A percentile compares a stretch with the other conserved stretches of the same genome.
Conservation (phyloP, 2,329 filamentous ascomycete species). For the Ophioceras dolichostomum region DNA sequence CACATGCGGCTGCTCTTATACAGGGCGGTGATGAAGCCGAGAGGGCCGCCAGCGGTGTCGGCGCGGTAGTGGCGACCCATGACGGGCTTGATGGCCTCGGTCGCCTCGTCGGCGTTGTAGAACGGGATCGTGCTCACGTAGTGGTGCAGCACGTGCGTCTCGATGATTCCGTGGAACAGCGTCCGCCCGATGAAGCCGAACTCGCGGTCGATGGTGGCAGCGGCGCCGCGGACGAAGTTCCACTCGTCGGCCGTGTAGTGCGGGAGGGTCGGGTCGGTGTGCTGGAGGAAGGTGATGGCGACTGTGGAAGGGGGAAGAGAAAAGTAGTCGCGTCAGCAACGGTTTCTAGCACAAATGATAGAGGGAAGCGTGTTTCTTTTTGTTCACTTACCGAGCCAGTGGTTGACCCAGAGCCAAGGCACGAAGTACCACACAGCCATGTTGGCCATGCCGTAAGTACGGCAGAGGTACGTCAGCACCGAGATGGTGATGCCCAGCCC, state of each 20-base stretch:
- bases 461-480: constrained; percentile 55
- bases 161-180: constrained; percentile 87
- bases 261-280: constrained; percentile 86
- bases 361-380: not conserved
- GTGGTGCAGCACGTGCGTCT: constrained; percentile 95
- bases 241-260: constrained; percentile 79
- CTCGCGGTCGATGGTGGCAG: constrained; percentile 90
- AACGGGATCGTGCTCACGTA: constrained; percentile 82
- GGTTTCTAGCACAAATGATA: too few relatives aligned
- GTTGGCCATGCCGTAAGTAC: constrained; percentile 74
- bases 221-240: constrained; percentile 87
- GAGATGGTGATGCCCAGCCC: constrained; percentile 55
- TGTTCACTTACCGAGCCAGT: constrained; percentile 81
- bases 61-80: constrained; percentile 94
- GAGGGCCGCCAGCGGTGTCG: constrained; percentile 61
- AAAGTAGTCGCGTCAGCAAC: too few relatives aligned
- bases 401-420: constrained; percentile 96
- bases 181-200: constrained; percentile 88
- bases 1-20: constrained; percentile 76
- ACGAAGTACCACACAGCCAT: constrained; percentile 89
- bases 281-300: constrained; percentile 91
- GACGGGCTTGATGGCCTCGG: constrained; percentile 48
- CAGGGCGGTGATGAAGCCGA: constrained; percentile 76
- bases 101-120: constrained; percentile 14
- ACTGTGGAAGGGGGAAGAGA: constrained; percentile 35